These are phyloP conservation scores for Globisporangium mamillatum DNA, from an alignment of 352 stramenopile species.

Conservation along the genomic window DNA sequence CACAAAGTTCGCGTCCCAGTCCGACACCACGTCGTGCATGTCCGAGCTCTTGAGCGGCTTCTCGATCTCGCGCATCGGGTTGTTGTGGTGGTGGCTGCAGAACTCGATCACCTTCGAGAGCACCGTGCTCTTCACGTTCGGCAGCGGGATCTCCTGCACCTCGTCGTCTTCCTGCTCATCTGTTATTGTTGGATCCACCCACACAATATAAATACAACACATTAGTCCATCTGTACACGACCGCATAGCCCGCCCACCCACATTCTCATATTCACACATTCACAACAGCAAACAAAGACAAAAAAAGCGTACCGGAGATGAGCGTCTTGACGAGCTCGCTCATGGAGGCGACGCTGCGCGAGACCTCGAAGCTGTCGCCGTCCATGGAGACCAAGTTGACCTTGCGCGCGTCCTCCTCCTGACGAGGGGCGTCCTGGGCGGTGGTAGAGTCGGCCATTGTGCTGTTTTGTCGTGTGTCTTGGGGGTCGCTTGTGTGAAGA, in stretches of 20 bases:
- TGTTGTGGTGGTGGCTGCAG: conserved; percentile 93
- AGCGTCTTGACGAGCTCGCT: conserved; percentile 98
- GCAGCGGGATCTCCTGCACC: conserved; percentile 96
- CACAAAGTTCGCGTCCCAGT: conserved; percentile 99
- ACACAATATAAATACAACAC: neutral
- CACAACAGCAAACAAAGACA: neutral
- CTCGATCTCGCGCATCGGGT: conserved; percentile 99
- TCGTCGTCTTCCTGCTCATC: conserved; percentile 95
- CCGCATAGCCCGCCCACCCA: neutral
- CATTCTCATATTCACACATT: conserved; percentile 4
- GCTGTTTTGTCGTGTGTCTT: neutral
- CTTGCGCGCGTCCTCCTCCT: conserved; percentile 79
- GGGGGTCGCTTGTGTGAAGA: neutral
- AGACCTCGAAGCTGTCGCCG: conserved; percentile 95
- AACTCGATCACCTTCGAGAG: conserved; percentile 98
- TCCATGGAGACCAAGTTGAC: conserved; percentile 92
- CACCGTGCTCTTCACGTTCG: conserved; percentile 97
- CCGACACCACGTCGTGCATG: conserved; percentile 99
- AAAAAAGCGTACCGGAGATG: conserved; percentile 81
- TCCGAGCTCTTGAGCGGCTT: conserved; percentile 98
- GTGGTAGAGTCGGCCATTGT: conserved; percentile 60
- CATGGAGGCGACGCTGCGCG: conserved; percentile 93
- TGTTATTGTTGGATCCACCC: conserved; percentile 18
- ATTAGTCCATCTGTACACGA: neutral
- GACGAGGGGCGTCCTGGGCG: conserved; percentile 39